These are phyloP conservation scores for Durio zibethinus DNA, from an alignment of 345 rosid genomes.

Conservation along the genomic window DNA sequence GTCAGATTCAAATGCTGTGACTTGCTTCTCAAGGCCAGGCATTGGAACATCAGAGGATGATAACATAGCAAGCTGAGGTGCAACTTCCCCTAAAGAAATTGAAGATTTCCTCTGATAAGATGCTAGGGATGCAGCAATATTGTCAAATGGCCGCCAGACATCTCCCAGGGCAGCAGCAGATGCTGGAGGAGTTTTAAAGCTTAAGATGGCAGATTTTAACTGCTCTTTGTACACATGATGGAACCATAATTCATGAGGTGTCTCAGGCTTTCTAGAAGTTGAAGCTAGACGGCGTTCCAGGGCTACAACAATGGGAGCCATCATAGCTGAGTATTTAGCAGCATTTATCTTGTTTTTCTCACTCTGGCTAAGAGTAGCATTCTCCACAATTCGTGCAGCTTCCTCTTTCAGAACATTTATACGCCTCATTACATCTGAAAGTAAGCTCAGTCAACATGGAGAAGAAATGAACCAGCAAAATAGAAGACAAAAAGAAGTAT, in stretches of 20 bases:
- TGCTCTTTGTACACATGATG: slow-evolving; percentile 62
- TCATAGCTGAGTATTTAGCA: slow-evolving; percentile 92
- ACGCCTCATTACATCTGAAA: slow-evolving; percentile 83
- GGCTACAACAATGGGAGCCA: slow-evolving; percentile 88
- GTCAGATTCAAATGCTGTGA: slow-evolving; percentile 47
- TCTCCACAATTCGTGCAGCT: slow-evolving; percentile 79
- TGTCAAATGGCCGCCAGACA: slow-evolving; percentile 84
- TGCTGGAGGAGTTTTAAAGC: slow-evolving; percentile 74
- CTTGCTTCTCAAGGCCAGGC: slow-evolving; percentile 93
- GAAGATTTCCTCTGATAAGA: slow-evolving; percentile 80
- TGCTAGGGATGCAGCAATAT: slow-evolving; percentile 77
- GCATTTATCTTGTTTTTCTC: slow-evolving; percentile 87
- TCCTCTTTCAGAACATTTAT: slow-evolving; percentile 82
- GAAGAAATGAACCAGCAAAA: neutral
- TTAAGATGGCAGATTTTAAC: slow-evolving; percentile 59
- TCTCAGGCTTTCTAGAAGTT: slow-evolving; percentile 80
- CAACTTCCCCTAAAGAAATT: slow-evolving; percentile 76
- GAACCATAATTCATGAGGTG: slow-evolving; percentile 91
- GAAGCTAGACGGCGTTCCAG: slow-evolving; percentile 90
- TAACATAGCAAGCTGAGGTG: slow-evolving; percentile 72
- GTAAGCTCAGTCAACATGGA: slow-evolving; percentile 11
- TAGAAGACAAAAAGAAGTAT: neutral
- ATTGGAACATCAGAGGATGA: slow-evolving; percentile 89
- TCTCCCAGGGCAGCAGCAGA: slow-evolving; percentile 71
- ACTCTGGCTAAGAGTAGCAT: slow-evolving; percentile 75